These are phyloP conservation scores for Leishmania martiniquensis DNA, from an alignment of 208 protist genomes.

Conservation along the genomic window DNA sequence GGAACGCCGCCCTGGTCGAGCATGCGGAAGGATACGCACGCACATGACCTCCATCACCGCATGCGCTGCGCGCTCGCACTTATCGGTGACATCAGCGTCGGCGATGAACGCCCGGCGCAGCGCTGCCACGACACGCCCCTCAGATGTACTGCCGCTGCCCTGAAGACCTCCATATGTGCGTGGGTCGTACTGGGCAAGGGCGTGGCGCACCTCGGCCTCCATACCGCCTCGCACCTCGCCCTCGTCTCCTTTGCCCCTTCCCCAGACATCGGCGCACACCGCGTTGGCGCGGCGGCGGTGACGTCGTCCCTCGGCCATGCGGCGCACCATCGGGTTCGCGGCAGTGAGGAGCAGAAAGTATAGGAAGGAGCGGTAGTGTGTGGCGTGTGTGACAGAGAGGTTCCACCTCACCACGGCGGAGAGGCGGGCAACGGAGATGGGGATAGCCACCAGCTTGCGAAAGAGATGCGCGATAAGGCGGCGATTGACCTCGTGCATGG, in stretches of 20 bases:
- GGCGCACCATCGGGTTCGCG: constrained; percentile 42
- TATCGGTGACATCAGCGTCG: constrained; percentile 3
- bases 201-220: not conserved
- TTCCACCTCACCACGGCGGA: constrained; percentile 55
- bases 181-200: not conserved
- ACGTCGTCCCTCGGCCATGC: constrained; percentile 26
- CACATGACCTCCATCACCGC: constrained; percentile 20
- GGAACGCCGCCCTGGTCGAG: constrained; percentile 7
- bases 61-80: not conserved
- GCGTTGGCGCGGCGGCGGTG: constrained; percentile 25
- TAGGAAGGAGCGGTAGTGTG: constrained; percentile 49
- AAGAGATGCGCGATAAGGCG: constrained; percentile 24
- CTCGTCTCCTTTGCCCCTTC: not conserved
- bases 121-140: constrained; percentile 2
- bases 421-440: constrained; percentile 54
- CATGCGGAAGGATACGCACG: constrained; percentile 29
- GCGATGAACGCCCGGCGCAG: constrained; percentile 8
- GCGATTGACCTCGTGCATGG: constrained; percentile 14
- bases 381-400: constrained; percentile 34
- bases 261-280: constrained; percentile 9
- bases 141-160: constrained; percentile 10
- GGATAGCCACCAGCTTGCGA: constrained; percentile 28
- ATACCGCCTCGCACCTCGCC: not conserved
- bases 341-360: constrained; percentile 46
- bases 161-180: constrained; percentile 13